Evolutionary conservation across 2,329 filamentous ascomycete genomes (phyloP).

Genomic region (Fusarium stilboides): DNA sequence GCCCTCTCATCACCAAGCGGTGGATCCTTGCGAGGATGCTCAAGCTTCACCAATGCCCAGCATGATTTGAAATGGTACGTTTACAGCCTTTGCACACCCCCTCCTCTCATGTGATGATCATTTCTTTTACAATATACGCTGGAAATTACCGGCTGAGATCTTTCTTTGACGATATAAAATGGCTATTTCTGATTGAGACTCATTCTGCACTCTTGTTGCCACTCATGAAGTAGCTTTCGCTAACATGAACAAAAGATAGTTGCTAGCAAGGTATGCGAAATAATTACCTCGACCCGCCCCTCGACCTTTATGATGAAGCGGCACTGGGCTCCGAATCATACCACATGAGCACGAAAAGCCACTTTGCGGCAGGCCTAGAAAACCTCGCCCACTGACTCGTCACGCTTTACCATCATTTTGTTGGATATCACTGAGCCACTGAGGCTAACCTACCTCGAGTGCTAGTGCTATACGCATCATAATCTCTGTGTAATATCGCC

Average conservation of each 20-base stretch:
- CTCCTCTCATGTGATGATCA: conserved; percentile 68
- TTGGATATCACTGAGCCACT: conserved; percentile 20
- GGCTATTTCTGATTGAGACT: conserved; percentile 82
- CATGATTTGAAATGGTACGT: conserved; percentile 53
- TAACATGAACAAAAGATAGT: conserved; percentile 51
- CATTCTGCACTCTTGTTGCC: conserved; percentile 25
- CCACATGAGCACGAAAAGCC: conserved; percentile 85
- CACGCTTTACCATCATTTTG: conserved; percentile 25
- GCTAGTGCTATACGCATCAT: conserved; percentile 23
- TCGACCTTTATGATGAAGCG: conserved; percentile 79
- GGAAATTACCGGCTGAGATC: conserved; percentile 97
- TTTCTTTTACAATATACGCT: conserved; percentile 78
- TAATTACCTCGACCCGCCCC: conserved; percentile 29
- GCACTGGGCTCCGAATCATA: conserved; percentile 94
- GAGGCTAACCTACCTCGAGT: conserved; percentile 46
- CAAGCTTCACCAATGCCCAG: conserved; percentile 9
- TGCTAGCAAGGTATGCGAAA: conserved; percentile 55
- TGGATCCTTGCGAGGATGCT: conserved; percentile 47
- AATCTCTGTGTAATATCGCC: neutral
- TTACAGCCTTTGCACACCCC: neutral
- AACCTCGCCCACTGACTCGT: conserved; percentile 96
- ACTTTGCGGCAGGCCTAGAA: conserved; percentile 99
- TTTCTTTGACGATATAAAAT: conserved; percentile 84
- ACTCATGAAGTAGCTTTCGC: conserved; percentile 39
- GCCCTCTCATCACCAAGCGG: conserved; percentile 48